Percentiles rank a stretch among this genome's conserved stretches.
phyloP scores from a whole-genome alignment of 2,329 filamentous ascomycete genomes.

The Colletotrichum eremochloae region DNA sequence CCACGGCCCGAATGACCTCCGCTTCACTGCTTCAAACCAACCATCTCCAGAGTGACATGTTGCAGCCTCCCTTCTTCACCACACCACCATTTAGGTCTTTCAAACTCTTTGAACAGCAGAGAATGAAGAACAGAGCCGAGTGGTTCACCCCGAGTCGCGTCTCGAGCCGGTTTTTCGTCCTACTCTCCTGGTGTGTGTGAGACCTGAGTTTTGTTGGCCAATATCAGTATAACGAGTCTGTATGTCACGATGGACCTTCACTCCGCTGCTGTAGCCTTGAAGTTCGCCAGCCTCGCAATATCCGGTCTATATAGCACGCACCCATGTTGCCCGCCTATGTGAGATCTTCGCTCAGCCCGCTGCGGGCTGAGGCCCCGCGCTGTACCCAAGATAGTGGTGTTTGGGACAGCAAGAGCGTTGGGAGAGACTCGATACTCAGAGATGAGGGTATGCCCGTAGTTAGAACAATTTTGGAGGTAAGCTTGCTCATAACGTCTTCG shows the following conservation, averaged over 20 bases:
- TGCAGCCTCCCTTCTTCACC: slow-evolving; percentile 6
- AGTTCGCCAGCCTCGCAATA: slow-evolving; percentile 47
- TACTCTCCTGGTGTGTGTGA: slow-evolving; percentile 22
- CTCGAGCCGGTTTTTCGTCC: slow-evolving; percentile 44
- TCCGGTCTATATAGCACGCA: slow-evolving; percentile 51
- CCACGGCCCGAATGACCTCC: no score
- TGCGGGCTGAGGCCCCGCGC: background rate
- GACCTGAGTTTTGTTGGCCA: slow-evolving; percentile 44
- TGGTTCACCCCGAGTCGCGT: slow-evolving; percentile 66
- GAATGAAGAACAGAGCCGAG: slow-evolving; percentile 59
- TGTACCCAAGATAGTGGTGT: background rate
- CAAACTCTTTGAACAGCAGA: slow-evolving; percentile 58
- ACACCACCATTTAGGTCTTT: slow-evolving; percentile 50
- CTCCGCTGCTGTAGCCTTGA: slow-evolving; percentile 44
- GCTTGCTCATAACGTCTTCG: slow-evolving; percentile 17
- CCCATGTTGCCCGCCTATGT: slow-evolving; percentile 7
- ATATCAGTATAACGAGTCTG: slow-evolving; percentile 36
- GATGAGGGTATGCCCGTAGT: slow-evolving; percentile 58
- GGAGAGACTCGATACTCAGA: background rate
- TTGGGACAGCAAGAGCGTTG: background rate
- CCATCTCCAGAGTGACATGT: slow-evolving; percentile 4
- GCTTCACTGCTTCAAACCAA: background rate
- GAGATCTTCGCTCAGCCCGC: background rate
- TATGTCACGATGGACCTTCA: slow-evolving; percentile 10
- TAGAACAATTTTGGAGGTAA: slow-evolving; percentile 49